Conservation (phyloP, 495 filamentous ascomycete species). For the Penicillium desertorum region DNA sequence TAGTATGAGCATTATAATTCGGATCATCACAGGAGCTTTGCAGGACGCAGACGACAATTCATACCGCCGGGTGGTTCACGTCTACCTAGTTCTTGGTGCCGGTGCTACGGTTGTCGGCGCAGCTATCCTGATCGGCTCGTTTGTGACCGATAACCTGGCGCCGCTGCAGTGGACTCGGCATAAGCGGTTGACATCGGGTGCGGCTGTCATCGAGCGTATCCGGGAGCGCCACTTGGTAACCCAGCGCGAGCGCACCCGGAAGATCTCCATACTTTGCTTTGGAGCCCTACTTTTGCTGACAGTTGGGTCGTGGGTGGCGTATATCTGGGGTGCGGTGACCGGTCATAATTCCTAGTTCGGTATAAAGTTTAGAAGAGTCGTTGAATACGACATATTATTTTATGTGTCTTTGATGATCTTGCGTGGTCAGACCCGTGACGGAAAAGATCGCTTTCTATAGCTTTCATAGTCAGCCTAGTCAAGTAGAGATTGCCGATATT, state of each 20-base stretch:
- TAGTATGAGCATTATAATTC: constrained; percentile 48
- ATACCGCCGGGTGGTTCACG: constrained; percentile 40
- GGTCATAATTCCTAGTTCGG: constrained; percentile 32
- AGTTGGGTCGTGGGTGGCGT: constrained; percentile 41
- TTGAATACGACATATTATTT: constrained; percentile 16
- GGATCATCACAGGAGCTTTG: constrained; percentile 44
- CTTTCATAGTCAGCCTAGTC: not conserved
- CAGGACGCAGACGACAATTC: constrained; percentile 44
- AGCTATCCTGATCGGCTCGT: constrained; percentile 29
- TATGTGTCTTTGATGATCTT: not conserved
- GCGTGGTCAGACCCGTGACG: not conserved
- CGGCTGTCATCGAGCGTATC: constrained; percentile 29
- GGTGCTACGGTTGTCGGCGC: constrained; percentile 32
- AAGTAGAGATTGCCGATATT: not conserved
- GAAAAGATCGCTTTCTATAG: constrained; percentile 1
- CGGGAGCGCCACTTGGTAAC: constrained; percentile 30
- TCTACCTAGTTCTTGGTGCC: constrained; percentile 41
- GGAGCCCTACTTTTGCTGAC: constrained; percentile 29
- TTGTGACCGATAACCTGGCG: constrained; percentile 27
- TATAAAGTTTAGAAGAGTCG: constrained; percentile 16
- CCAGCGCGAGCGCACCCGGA: constrained; percentile 20
- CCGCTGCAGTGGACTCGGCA: constrained; percentile 46
- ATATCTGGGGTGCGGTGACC: constrained; percentile 47
- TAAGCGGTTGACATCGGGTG: constrained; percentile 34
- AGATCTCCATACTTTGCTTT: constrained; percentile 36